Evolutionary conservation across 345 rosid genomes (phyloP).

Genomic region (Aquilaria malaccensis): DNA sequence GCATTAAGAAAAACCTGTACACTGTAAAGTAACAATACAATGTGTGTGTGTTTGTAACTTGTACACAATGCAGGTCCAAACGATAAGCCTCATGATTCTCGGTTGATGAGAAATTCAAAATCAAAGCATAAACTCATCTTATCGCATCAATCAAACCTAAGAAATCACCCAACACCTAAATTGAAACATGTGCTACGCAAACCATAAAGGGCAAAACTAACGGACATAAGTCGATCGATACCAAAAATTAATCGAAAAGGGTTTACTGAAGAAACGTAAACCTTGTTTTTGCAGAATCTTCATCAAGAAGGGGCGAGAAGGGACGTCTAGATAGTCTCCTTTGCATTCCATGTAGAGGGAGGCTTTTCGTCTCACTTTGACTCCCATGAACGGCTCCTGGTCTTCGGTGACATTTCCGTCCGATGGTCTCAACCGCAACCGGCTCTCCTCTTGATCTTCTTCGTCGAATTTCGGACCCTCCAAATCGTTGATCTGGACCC

Average conservation of each 20-base stretch:
- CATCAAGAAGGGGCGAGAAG: constrained; percentile 59
- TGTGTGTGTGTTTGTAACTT: neutral
- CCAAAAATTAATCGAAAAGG: neutral
- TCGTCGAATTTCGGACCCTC: constrained; percentile 31
- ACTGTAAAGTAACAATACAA: neutral
- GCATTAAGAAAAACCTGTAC: neutral
- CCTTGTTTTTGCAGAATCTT: constrained; percentile 85
- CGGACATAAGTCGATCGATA: neutral
- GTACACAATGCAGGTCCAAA: neutral
- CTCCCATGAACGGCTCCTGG: constrained; percentile 85
- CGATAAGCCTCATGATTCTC: too few species aligned
- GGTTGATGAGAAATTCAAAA: neutral
- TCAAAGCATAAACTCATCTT: neutral
- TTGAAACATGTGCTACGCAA: neutral
- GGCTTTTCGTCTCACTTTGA: constrained; percentile 72
- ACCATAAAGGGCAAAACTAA: neutral
- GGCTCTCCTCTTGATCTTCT: constrained; percentile 24
- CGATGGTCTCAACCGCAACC: constrained; percentile 26
- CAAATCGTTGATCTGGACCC: constrained; percentile 47
- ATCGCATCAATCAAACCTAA: neutral
- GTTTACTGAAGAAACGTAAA: constrained; percentile 5
- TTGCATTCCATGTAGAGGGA: constrained; percentile 67
- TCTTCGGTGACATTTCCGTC: constrained; percentile 48
- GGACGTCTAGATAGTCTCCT: constrained; percentile 87
- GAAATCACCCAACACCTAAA: neutral